phyloP scores from a whole-genome alignment of 2,329 filamentous ascomycete species.

The Truncatella angustata region DNA sequence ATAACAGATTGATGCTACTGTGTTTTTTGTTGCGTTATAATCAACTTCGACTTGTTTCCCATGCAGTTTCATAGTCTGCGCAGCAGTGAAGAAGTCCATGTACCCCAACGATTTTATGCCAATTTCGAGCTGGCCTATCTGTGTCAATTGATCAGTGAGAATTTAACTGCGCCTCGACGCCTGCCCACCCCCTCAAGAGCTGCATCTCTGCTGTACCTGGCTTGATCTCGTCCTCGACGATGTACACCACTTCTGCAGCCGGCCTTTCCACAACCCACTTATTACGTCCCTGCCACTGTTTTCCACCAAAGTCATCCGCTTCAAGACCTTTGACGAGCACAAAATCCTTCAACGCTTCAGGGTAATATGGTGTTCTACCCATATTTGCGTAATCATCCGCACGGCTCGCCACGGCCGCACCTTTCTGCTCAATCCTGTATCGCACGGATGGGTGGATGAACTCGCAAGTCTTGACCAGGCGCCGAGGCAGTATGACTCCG shows the following conservation, averaged over 20 bases:
- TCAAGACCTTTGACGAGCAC: neutral
- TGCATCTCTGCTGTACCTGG: constrained; percentile 2
- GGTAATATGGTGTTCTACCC: neutral
- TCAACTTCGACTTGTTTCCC: too few species aligned
- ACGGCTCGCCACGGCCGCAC: neutral
- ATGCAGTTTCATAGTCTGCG: too few species aligned
- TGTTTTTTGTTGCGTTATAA: too few species aligned
- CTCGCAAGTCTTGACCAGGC: neutral
- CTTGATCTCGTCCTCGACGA: neutral
- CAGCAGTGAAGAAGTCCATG: too few species aligned
- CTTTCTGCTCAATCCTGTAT: neutral
- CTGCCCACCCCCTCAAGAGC: neutral
- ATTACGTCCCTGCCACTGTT: neutral
- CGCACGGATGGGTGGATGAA: constrained; percentile 6
- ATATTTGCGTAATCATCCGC: neutral
- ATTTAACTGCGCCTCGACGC: neutral
- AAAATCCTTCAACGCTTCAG: neutral
- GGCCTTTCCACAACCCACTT: neutral
- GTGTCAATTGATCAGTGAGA: too few species aligned
- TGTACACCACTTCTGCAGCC: neutral
- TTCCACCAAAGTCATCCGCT: neutral
- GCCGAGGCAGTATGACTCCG: neutral
- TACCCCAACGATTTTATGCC: too few species aligned
- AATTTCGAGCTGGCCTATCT: too few species aligned
- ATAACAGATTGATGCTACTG: too few species aligned